Evolutionary conservation across 768 basidiomycete species (phyloP), one percentile per base, ranked within the genome.

Genomic region (Clavulina sp.): DNA sequence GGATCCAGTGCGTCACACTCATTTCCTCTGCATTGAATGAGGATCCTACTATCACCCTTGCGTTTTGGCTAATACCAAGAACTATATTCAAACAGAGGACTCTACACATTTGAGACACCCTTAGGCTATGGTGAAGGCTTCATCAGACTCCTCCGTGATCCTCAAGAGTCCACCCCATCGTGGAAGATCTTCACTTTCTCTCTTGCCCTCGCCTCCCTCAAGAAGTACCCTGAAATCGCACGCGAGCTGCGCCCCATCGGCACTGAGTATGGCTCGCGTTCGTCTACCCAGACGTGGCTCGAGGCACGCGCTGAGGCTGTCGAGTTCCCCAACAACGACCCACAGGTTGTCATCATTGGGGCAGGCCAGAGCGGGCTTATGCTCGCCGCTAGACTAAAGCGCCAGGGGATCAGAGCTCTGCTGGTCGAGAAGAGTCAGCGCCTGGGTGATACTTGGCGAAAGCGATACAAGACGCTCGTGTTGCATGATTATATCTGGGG

Each of bases 281-380:
- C 13, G 13, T 13, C 23, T 9, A 13, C 36, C 36, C 36, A n/a
- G 18, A 46, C 16, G 16, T 46, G 43, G 43, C 1, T 13, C 9
- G 23, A 13, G 13, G 13, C 9, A 9, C 43, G 43, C 13, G 43
- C 43, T 13, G 18, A 46, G 16, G 23, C 13, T 23, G 18, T 46
- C 23, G 24, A 13, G 16, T 46, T 9, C 43, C 13, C 9, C 9
- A 46, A 41, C 23, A 24, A 6, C 9, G 31, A 60, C 30, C 66
- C 66, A 3, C 56, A 59, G 1, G 66, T 67, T 2, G 56, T 68
- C 52, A 64, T 67, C 51, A 50, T 55, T 44, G 44, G 57, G 2
- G 54, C 52, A 5, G 59, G 60, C 5, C 63, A 64, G 32, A 63
- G 63, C 52, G 67, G 67, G 1, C 52, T 68, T 13, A 64, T 63